Base-by-base conservation (phyloP, 1,139 yeast genomes). In the Geotrichum reessii region DNA sequence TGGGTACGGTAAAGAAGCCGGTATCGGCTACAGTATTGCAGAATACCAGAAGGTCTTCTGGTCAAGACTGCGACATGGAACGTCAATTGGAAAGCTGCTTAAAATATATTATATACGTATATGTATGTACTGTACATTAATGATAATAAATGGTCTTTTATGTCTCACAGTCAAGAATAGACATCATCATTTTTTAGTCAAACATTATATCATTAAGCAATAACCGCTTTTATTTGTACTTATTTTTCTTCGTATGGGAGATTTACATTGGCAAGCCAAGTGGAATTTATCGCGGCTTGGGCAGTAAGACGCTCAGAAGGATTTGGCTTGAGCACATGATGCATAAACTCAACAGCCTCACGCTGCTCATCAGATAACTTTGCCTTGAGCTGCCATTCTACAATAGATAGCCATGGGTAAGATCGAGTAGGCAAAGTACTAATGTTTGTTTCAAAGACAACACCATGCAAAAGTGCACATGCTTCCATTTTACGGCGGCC, bases 391-490 rank as follows among this genome's bases (percentile, higher is more conserved):
- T 78, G 73, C 72, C 77, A 73, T 50, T 73, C 72, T 4, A 80
- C 67, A 24, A 81, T 55, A 58, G 42, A 71, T 69, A 31, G 58
- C 17, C 55, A 47, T 7, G 44, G 52, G 49, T 44, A 54, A 17
- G 44, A 37, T 9, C 44, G 44, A 17, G 44, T 37, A 3, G 44
- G 44, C 44, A 37, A 17, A n/a, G 80, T 74, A 1, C 82, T 80
- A n/a, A 81, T 69, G 58, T 77, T 84, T 19, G 92, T 78, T 63
- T 91, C 97, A 59, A 92, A 81, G 0, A 92, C 93, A 61, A 93
- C 79, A 0, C 99, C 98, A 75, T 93, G 99, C 50, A 90, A 72
- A 60, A 82, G 81, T 3, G 97, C 96, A 66, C 92, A 85, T 64
- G 82, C 81, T 63, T 83, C 83, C 79, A 93, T 79, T 64, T 81